Base-by-base conservation (phyloP, 1,139 yeast genomes). In the Sugiyamaella novakii region DNA sequence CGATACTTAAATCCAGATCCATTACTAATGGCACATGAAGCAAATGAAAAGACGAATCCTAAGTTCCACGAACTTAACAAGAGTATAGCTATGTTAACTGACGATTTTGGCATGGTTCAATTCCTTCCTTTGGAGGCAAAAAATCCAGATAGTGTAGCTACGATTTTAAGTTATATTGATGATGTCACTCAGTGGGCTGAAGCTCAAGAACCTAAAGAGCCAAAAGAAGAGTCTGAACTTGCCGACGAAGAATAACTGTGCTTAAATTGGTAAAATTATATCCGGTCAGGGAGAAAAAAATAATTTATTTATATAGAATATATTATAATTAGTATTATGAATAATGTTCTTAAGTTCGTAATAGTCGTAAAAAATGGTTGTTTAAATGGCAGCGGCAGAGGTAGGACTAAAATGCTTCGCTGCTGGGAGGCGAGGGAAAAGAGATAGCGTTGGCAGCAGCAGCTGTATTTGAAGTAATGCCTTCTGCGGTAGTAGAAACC, bases 131-230 rank as follows among this genome's bases (percentile, higher is more conserved):
- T 92, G 55, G 94, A 88, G 62, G 84, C 96, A 42, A 77, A 83
- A 40, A 84, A 86, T 64, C 84, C 89, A 36, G 91, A 84, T 44
- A 79, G 89, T 42, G 84, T 92, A 15, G 81, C 84, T 6, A 84
- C 92, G 0, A 92, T 92, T 46, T 73, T 94, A 59, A 85, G 96
- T 63, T 89, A 89, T 66, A 86, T 94, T 33, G 99, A 92, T 64
- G 98, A 92, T 66, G 87, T 92, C 18, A 92, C 98, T 0, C 99
- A 92, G 65, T 92, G 98, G 98, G 83, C 89, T 22, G 99, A 94
- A 65, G 74, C 82, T 5, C 98, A 92, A 68, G 99, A 92, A 67
- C 98, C 97, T 17, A 91, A 91, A 65, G 98, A 91, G 64, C 98
- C 98, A 0, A 77, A 79, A 33, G 98, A 91, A 55, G 88, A 82